Conservation (phyloP, 75 land plant species). For the Picea sitchensis region DNA sequence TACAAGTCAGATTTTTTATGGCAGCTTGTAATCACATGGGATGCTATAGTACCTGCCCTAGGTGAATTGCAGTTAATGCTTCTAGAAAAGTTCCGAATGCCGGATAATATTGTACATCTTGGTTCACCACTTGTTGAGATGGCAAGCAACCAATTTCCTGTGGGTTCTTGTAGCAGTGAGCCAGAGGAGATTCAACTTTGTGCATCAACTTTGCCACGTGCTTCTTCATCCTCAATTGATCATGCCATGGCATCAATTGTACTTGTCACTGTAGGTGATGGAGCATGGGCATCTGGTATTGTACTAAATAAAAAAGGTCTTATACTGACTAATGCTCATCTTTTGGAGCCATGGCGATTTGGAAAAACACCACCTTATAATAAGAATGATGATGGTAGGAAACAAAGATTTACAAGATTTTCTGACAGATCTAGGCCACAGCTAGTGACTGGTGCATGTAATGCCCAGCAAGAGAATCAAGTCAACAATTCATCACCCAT, state of each 20-base stretch:
- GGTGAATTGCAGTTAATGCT: slow-evolving; percentile 15
- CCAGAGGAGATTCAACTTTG: neutral
- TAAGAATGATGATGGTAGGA: neutral
- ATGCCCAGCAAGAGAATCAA: neutral
- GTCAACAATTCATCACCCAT: neutral
- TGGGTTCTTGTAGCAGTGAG: slow-evolving; percentile 13
- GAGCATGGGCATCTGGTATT: slow-evolving; percentile 94
- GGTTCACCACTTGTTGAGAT: neutral
- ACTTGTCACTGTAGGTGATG: slow-evolving; percentile 76
- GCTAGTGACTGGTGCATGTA: slow-evolving; percentile 4
- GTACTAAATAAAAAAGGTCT: slow-evolving; percentile 73
- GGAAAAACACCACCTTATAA: slow-evolving; percentile 34
- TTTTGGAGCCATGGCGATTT: slow-evolving; percentile 96
- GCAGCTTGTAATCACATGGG: slow-evolving; percentile 87
- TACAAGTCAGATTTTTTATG: neutral
- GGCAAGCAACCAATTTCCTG: neutral
- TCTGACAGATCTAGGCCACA: slow-evolving; percentile 14
- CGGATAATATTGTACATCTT: neutral
- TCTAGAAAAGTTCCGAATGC: slow-evolving; percentile 1
- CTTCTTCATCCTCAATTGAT: slow-evolving; percentile 27
- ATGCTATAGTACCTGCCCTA: slow-evolving; percentile 55
- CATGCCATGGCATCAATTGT: slow-evolving; percentile 73
- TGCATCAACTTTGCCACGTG: slow-evolving; percentile 4
- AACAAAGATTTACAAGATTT: neutral
- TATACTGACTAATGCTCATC: slow-evolving; percentile 93